Percentiles rank a stretch among this genome's conserved stretches.
Conservation (phyloP, 2,329 filamentous ascomycete genomes). For the Trichothecium roseum region DNA sequence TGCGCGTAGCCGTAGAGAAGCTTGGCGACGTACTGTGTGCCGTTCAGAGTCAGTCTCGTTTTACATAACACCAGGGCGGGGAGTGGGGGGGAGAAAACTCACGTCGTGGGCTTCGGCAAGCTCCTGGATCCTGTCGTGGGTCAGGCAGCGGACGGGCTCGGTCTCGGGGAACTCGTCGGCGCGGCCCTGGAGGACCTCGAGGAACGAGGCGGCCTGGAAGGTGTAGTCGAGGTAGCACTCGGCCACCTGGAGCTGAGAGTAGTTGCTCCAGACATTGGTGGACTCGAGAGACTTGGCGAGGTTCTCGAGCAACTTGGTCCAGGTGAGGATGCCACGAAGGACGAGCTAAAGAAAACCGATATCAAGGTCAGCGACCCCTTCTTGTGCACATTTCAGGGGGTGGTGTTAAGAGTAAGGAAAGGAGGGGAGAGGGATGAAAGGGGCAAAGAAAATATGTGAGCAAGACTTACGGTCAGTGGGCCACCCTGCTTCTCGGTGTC, state of each 20-base stretch:
- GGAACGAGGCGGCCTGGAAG: slow-evolving; percentile 2
- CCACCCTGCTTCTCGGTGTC: slow-evolving; percentile 1
- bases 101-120: slow-evolving; percentile 4
- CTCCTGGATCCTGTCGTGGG: slow-evolving; percentile 4
- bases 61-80: too few relatives aligned
- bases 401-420: too few relatives aligned
- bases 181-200: slow-evolving; percentile 1
- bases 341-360: too few relatives aligned
- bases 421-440: too few relatives aligned
- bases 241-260: slow-evolving; percentile 3
- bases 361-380: too few relatives aligned
- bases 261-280: neutral
- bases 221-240: slow-evolving; percentile 7
- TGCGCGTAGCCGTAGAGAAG: slow-evolving; percentile 3
- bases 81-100: too few relatives aligned
- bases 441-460: too few relatives aligned
- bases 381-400: too few relatives aligned
- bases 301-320: slow-evolving; percentile 1
- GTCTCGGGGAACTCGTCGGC: slow-evolving; percentile 2
- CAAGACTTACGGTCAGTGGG: slow-evolving; percentile 3
- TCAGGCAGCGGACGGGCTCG: slow-evolving; percentile 2
- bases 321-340: slow-evolving; percentile 3
- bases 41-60: too few relatives aligned
- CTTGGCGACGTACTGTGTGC: slow-evolving; percentile 4
- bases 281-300: slow-evolving; percentile 1